These are phyloP conservation scores for Diaporthe sp. DNA, from an alignment of 2,329 filamentous ascomycete genomes.

Conservation along the genomic window DNA sequence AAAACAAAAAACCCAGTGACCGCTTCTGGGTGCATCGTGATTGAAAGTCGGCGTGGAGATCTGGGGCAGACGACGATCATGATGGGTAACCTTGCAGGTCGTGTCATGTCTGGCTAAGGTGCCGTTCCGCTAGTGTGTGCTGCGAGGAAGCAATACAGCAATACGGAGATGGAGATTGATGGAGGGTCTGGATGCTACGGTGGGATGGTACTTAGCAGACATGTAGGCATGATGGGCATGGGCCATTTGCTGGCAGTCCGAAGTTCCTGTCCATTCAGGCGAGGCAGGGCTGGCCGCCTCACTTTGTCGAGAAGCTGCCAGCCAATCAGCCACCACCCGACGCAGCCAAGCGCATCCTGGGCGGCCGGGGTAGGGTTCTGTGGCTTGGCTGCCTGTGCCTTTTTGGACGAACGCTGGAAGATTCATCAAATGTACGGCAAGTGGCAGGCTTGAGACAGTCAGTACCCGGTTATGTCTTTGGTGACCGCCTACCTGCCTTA, in stretches of 20 bases:
- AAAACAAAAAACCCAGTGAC: not conserved
- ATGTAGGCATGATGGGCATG: slow-evolving; percentile 28
- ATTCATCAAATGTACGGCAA: not conserved
- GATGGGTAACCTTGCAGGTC: slow-evolving; percentile 14
- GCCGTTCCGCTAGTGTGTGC: slow-evolving; percentile 8
- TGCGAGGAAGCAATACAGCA: not conserved
- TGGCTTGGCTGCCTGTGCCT: not conserved
- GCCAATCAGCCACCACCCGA: slow-evolving; percentile 26
- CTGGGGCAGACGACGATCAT: slow-evolving; percentile 14
- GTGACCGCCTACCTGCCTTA: not conserved
- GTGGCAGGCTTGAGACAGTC: not conserved
- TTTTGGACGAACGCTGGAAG: slow-evolving; percentile 7
- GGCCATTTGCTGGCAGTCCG: slow-evolving; percentile 19
- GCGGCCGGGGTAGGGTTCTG: not conserved
- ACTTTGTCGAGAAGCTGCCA: slow-evolving; percentile 22
- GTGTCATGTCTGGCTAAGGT: slow-evolving; percentile 9
- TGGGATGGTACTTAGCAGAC: slow-evolving; percentile 2
- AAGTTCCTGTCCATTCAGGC: slow-evolving; percentile 31
- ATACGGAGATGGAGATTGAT: slow-evolving; percentile 8
- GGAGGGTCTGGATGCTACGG: not conserved
- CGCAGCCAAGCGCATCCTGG: slow-evolving; percentile 3
- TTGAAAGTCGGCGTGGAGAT: slow-evolving; percentile 11
- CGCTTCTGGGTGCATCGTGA: not conserved
- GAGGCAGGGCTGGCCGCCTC: slow-evolving; percentile 32
- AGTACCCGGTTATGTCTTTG: slow-evolving; percentile 11